Conservation (phyloP, 805 yeast genomes). For the Cyberlindnera misumaiensis region DNA sequence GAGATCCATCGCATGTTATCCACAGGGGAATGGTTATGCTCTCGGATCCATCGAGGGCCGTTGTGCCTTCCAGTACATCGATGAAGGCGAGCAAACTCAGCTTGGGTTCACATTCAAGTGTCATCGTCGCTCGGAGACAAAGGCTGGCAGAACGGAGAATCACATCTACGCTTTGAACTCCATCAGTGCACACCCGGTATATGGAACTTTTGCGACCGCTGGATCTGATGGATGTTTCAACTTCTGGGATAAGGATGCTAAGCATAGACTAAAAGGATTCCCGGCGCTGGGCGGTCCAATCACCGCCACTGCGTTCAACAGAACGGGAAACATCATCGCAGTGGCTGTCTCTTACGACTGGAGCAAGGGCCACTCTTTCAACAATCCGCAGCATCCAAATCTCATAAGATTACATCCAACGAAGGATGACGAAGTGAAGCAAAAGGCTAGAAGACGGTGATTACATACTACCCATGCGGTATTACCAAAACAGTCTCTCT, state of each 20-base stretch:
- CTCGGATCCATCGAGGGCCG: conserved; percentile 93
- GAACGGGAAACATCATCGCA: conserved; percentile 79
- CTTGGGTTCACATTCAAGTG: conserved; percentile 88
- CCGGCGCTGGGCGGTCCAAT: conserved; percentile 64
- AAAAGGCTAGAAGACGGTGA: conserved; percentile 30
- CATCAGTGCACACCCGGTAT: conserved; percentile 79
- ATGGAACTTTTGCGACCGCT: conserved; percentile 89
- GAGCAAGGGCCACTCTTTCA: conserved; percentile 83
- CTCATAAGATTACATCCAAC: conserved; percentile 77
- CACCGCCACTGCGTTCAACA: conserved; percentile 73
- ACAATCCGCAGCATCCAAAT: conserved; percentile 68
- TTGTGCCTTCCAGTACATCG: conserved; percentile 89
- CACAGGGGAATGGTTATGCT: conserved; percentile 90
- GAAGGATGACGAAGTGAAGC: conserved; percentile 78
- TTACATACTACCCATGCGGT: too few species aligned
- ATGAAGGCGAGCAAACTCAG: conserved; percentile 67
- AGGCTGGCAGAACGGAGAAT: conserved; percentile 48
- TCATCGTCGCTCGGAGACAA: conserved; percentile 66
- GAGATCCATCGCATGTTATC: conserved; percentile 72
- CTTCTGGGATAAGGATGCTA: conserved; percentile 93
- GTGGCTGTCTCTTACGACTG: conserved; percentile 93
- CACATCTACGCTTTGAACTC: conserved; percentile 74
- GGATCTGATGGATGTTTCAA: conserved; percentile 93
- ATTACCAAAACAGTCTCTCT: not conserved
- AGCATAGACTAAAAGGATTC: conserved; percentile 77